Evolutionary conservation across 179 eudicot species (phyloP).

Genomic region (Beta macrorhiza): DNA sequence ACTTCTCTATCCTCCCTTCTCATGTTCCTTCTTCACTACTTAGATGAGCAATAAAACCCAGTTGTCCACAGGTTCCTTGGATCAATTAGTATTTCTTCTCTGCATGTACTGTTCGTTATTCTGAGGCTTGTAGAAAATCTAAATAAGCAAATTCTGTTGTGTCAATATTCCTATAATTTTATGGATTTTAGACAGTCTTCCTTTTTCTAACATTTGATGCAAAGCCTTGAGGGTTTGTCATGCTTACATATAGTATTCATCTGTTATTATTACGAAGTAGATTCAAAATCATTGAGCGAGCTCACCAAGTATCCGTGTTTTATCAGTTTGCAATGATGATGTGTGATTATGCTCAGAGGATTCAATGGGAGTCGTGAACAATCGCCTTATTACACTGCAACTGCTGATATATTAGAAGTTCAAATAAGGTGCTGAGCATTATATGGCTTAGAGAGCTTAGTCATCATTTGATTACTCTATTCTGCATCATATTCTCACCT

Average conservation of each 20-base stretch:
- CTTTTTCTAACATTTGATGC: background rate
- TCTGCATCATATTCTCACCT: background rate
- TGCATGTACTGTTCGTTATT: background rate
- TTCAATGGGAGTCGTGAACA: conserved; percentile 31
- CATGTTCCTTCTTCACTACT: background rate
- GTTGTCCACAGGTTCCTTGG: background rate
- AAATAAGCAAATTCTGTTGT: background rate
- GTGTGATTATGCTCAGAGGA: conserved; percentile 56
- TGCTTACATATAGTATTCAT: conserved; percentile 5
- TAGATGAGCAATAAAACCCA: background rate
- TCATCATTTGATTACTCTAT: background rate
- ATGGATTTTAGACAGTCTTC: background rate
- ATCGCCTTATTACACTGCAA: conserved; percentile 7
- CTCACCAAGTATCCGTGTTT: conserved; percentile 36
- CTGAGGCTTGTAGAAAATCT: background rate
- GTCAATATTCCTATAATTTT: background rate
- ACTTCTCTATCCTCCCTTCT: background rate
- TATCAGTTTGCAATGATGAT: conserved; percentile 76
- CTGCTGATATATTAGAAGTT: conserved; percentile 27
- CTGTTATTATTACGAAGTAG: conserved; percentile 17
- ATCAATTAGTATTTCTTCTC: background rate
- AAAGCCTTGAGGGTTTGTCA: background rate
- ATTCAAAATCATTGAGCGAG: conserved; percentile 21
- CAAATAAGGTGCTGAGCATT: conserved; percentile 13
- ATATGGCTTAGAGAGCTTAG: conserved; percentile 21